Conservation (phyloP, 306 rosid genomes). For the Lotus japonicus region DNA sequence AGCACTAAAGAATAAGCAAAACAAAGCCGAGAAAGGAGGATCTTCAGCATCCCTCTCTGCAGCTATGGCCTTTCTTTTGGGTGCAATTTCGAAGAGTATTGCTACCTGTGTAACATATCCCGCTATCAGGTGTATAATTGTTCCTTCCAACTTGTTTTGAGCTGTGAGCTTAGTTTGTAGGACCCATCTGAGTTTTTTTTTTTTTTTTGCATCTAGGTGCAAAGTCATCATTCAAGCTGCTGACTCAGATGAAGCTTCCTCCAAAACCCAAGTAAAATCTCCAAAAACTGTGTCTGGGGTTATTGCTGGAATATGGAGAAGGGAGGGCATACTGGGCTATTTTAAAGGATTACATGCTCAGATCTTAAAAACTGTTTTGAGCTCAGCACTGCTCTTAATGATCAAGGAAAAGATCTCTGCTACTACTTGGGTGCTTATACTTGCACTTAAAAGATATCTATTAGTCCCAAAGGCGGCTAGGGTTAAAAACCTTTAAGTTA, state of each 20-base stretch:
- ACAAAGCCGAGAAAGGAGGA: conserved; percentile 30
- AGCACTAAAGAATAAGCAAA: conserved; percentile 39
- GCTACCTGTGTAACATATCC: conserved; percentile 93
- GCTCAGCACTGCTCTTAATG: conserved; percentile 95
- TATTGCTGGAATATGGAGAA: conserved; percentile 68
- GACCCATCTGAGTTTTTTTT: conserved; percentile 10
- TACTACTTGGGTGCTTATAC: conserved; percentile 82
- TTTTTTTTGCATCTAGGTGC: conserved; percentile 53
- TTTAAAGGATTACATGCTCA: conserved; percentile 97
- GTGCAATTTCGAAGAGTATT: conserved; percentile 81
- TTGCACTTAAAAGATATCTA: conserved; percentile 67
- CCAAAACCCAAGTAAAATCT: conserved; percentile 29
- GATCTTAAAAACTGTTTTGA: conserved; percentile 92
- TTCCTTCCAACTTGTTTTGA: conserved; percentile 20
- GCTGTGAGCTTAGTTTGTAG: conserved; percentile 12
- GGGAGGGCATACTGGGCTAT: conserved; percentile 76
- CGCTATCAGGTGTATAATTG: conserved; percentile 68
- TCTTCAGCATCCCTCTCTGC: conserved; percentile 82
- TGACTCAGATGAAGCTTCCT: conserved; percentile 40
- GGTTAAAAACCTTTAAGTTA: conserved; percentile 25
- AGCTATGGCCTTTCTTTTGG: conserved; percentile 66
- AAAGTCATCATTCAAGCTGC: conserved; percentile 99
- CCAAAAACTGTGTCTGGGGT: conserved; percentile 51
- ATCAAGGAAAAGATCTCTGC: conserved; percentile 94
- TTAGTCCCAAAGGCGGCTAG: conserved; percentile 50